Conservation (phyloP, 495 filamentous ascomycete genomes). For the Extremus antarcticus region DNA sequence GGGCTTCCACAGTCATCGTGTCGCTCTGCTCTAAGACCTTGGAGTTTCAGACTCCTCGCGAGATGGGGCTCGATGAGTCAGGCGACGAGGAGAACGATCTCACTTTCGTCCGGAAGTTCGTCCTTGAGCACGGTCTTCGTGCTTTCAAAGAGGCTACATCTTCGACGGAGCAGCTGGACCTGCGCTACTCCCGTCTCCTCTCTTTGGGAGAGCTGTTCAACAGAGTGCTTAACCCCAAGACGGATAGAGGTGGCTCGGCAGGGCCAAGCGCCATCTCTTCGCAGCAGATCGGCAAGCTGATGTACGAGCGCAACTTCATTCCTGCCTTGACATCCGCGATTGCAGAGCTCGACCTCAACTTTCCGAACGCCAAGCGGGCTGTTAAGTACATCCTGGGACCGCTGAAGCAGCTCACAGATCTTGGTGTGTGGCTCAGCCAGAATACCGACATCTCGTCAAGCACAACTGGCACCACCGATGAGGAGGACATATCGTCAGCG, state of each 20-base stretch:
- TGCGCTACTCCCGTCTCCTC: slow-evolving; percentile 76
- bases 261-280: slow-evolving; percentile 33
- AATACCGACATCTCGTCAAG: slow-evolving; percentile 57
- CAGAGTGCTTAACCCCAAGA: slow-evolving; percentile 57
- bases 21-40: slow-evolving; percentile 79
- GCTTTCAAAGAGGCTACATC: slow-evolving; percentile 81
- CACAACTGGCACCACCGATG: slow-evolving; percentile 53
- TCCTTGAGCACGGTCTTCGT: slow-evolving; percentile 82
- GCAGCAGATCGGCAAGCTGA: slow-evolving; percentile 75
- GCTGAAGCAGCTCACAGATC: slow-evolving; percentile 73
- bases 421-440: slow-evolving; percentile 74
- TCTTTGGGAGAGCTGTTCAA: slow-evolving; percentile 84
- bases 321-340: slow-evolving; percentile 78
- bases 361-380: slow-evolving; percentile 79
- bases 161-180: slow-evolving; percentile 70
- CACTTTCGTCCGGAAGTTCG: slow-evolving; percentile 84
- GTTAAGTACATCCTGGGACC: slow-evolving; percentile 94
- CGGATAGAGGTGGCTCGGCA: neutral
- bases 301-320: slow-evolving; percentile 98
- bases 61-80: slow-evolving; percentile 39
- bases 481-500: slow-evolving; percentile 81
- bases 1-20: slow-evolving; percentile 74
- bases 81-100: slow-evolving; percentile 74
- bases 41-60: slow-evolving; percentile 41
- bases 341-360: slow-evolving; percentile 91